These are phyloP conservation scores for Cryptococcus sp. DNA, from an alignment of 1,284 basidiomycete genomes.

Conservation along the genomic window DNA sequence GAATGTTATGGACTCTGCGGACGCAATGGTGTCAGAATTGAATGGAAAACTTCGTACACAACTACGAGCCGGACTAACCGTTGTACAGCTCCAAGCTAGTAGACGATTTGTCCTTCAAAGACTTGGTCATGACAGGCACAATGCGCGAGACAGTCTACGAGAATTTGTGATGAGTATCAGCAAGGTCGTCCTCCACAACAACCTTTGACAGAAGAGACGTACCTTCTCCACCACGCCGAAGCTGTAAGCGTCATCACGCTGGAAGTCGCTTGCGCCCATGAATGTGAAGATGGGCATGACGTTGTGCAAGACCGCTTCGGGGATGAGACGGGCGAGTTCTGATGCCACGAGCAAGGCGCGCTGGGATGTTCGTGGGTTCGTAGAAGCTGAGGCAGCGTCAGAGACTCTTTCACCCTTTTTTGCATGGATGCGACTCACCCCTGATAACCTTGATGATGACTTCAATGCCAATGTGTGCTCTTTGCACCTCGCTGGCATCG, in stretches of 20 bases:
- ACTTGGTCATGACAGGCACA: constrained; percentile 85
- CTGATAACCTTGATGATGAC: constrained; percentile 84
- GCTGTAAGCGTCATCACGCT: constrained; percentile 93
- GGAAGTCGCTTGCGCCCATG: constrained; percentile 95
- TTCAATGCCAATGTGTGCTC: constrained; percentile 61
- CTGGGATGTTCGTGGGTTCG: constrained; percentile 92
- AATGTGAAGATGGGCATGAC: constrained; percentile 99
- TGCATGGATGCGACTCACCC: constrained; percentile 56
- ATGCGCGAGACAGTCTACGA: constrained; percentile 84
- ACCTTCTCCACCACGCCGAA: constrained; percentile 94
- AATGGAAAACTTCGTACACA: too few relatives aligned
- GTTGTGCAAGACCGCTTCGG: constrained; percentile 89
- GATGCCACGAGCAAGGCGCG: constrained; percentile 90
- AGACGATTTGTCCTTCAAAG: constrained; percentile 62
- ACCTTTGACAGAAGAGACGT: constrained; percentile 6
- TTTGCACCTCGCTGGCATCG: constrained; percentile 41
- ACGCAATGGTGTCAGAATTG: not conserved
- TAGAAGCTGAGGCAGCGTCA: constrained; percentile 61
- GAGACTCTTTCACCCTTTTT: not conserved
- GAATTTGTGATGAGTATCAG: not conserved
- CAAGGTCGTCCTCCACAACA: not conserved
- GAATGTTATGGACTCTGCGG: constrained; percentile 43
- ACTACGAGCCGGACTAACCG: constrained; percentile 42
- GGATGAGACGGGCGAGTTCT: constrained; percentile 76
- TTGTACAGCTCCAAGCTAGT: constrained; percentile 65